Evolutionary conservation across 2,329 filamentous ascomycete species (phyloP).

Genomic region (Epichloe festucae): DNA sequence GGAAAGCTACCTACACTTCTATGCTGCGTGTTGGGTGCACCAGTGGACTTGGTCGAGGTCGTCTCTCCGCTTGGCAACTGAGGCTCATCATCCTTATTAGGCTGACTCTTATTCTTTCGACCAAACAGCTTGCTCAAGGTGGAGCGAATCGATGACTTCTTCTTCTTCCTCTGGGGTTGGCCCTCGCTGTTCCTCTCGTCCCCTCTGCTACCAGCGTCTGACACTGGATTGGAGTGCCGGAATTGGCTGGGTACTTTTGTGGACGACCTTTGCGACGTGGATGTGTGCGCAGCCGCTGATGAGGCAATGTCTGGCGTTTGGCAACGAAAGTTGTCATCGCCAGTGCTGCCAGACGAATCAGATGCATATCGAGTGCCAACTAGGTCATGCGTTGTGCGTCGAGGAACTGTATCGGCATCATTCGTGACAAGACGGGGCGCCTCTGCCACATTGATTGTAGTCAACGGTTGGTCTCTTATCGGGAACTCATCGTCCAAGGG

Average conservation of each 20-base stretch:
- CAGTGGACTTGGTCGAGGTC: neutral
- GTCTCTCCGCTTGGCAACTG: neutral
- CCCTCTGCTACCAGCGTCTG: slow-evolving; percentile 7
- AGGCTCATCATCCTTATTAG: slow-evolving; percentile 2
- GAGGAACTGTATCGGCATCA: neutral
- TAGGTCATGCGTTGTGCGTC: neutral
- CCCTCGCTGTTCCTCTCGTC: slow-evolving; percentile 6
- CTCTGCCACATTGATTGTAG: slow-evolving; percentile 16
- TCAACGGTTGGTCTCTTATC: slow-evolving; percentile 29
- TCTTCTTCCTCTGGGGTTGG: slow-evolving; percentile 42
- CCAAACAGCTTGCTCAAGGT: slow-evolving; percentile 47
- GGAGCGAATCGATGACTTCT: slow-evolving; percentile 44
- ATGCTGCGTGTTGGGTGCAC: slow-evolving; percentile 20
- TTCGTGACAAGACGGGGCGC: neutral
- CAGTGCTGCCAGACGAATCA: neutral
- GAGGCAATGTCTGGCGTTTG: neutral
- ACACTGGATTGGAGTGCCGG: slow-evolving; percentile 6
- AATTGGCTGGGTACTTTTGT: neutral
- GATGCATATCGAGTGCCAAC: neutral
- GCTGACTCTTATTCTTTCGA: slow-evolving; percentile 36
- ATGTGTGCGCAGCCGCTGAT: neutral
- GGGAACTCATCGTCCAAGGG: slow-evolving; percentile 41
- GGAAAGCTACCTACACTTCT: slow-evolving; percentile 32
- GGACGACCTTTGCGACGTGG: neutral
- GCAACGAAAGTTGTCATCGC: neutral